Conservation (phyloP, 257 asterid genomes). For the Solanum medicagineum region DNA sequence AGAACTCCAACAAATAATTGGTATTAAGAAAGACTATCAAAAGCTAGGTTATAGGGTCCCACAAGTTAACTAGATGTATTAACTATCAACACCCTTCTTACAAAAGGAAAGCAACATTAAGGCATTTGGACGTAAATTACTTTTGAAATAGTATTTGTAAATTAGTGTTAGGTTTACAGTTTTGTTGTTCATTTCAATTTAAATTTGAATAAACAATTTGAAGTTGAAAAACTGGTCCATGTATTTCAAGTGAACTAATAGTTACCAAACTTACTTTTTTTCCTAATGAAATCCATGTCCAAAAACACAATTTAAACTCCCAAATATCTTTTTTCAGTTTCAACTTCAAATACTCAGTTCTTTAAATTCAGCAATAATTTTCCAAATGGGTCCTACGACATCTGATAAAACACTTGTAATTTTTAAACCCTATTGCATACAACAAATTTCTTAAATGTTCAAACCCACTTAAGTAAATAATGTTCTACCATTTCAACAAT, state of each 20-base stretch:
- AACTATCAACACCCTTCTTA: neutral
- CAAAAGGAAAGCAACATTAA: neutral
- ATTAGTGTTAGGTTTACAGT: neutral
- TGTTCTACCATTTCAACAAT: neutral
- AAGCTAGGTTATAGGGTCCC: neutral
- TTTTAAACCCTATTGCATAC: neutral
- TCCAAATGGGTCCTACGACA: neutral
- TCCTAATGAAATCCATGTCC: neutral
- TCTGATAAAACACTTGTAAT: neutral
- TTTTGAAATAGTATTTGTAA: neutral
- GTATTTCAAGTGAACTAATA: neutral
- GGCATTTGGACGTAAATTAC: neutral
- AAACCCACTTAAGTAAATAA: neutral
- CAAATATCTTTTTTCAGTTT: neutral
- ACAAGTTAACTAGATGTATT: neutral
- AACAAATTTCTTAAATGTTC: neutral
- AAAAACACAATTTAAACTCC: neutral
- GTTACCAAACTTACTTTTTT: neutral
- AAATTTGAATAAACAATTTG: neutral
- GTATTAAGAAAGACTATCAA: neutral
- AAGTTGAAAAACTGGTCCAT: neutral
- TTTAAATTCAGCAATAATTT: neutral
- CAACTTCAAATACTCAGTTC: neutral
- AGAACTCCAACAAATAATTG: neutral
- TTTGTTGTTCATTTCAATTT: neutral